Evolutionary conservation across 2,329 filamentous ascomycete species (phyloP).

Genomic region (Ascochyta clinopodiicola): DNA sequence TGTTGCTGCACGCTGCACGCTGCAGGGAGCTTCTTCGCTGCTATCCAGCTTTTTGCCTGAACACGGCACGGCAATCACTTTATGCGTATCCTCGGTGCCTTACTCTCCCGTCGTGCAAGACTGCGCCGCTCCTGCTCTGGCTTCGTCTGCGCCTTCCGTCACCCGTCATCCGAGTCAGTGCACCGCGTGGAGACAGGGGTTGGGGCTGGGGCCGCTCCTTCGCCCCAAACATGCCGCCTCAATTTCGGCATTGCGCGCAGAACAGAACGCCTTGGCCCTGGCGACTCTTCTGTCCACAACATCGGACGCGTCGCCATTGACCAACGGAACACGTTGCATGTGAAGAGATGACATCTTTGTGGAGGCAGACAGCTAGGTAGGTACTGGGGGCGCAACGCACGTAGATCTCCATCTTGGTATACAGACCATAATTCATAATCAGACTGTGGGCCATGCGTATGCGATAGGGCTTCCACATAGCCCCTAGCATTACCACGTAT

Average conservation of each 20-base stretch:
- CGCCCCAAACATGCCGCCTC: conserved; percentile 3
- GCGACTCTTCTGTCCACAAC: background rate
- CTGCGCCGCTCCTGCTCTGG: background rate
- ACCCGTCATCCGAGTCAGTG: conserved; percentile 11
- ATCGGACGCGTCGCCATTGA: background rate
- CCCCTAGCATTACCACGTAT: background rate
- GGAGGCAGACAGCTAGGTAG: background rate
- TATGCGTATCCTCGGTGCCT: too few relatives aligned
- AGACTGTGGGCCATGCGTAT: conserved; percentile 70
- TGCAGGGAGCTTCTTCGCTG: background rate
- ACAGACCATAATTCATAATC: conserved; percentile 76
- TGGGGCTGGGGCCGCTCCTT: background rate
- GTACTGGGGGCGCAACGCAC: conserved; percentile 49
- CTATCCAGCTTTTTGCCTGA: too few relatives aligned
- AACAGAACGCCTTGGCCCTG: background rate
- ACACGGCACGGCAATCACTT: too few relatives aligned
- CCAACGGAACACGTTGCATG: background rate
- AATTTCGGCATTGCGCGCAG: conserved; percentile 7
- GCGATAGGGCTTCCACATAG: conserved; percentile 67
- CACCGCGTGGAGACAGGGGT: conserved; percentile 13
- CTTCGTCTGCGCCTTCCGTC: conserved; percentile 2
- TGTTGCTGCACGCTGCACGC: background rate
- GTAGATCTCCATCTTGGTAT: conserved; percentile 77
- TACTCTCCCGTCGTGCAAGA: background rate
- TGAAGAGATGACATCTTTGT: background rate